A percentile compares a stretch with the other conserved stretches of the same genome.
These are phyloP conservation scores for Scortechinia acanthostroma DNA, from an alignment of 2,329 filamentous ascomycete species.

Conservation along the genomic window DNA sequence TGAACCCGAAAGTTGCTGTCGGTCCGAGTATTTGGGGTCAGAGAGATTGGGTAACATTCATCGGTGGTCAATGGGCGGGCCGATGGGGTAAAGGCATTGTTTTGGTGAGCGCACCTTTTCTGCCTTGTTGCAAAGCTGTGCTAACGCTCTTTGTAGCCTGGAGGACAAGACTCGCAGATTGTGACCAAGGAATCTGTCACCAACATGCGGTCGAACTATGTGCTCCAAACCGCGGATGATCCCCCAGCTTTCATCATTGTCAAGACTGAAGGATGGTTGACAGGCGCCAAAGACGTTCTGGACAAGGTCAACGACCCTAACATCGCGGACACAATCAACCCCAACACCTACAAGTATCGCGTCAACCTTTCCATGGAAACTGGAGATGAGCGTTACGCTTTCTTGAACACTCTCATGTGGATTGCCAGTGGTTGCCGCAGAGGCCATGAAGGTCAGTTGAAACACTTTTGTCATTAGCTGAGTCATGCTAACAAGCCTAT, in stretches of 20 bases:
- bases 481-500: conserved; percentile 3
- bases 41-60: conserved; percentile 38
- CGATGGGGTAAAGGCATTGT: conserved; percentile 41
- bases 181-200: conserved; percentile 36
- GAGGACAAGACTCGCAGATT: conserved; percentile 37
- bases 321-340: conserved; percentile 33
- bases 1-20: conserved; percentile 37
- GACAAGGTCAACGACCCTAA: conserved; percentile 33
- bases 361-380: conserved; percentile 36
- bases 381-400: conserved; percentile 36
- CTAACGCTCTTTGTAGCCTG: conserved; percentile 21
- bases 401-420: conserved; percentile 39
- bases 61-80: conserved; percentile 40
- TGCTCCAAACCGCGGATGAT: conserved; percentile 40
- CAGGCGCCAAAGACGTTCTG: conserved; percentile 34
- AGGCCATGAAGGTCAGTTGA: conserved; percentile 30
- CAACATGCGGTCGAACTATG: conserved; percentile 30
- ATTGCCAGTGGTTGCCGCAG: conserved; percentile 36
- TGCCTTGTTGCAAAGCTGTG: conserved; percentile 3
- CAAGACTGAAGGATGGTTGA: conserved; percentile 35
- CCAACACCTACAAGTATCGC: conserved; percentile 36
- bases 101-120: conserved; percentile 23
- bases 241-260: conserved; percentile 36
- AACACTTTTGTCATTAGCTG: not conserved
- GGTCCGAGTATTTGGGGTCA: conserved; percentile 36